Base-by-base conservation (phyloP, 2,329 filamentous ascomycete species). In the Zymoseptoria passerinii region DNA sequence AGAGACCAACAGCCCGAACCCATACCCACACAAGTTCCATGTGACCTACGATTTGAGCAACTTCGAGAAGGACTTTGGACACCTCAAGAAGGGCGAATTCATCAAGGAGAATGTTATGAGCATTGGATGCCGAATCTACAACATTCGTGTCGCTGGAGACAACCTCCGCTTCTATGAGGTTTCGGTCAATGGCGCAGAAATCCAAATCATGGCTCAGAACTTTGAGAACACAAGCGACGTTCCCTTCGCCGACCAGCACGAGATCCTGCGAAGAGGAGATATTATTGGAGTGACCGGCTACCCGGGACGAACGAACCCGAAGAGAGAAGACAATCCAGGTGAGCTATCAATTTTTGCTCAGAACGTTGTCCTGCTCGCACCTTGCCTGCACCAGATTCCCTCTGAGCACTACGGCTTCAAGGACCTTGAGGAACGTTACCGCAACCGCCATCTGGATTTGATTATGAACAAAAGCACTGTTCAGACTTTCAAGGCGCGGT, bases 91-190 rank as follows among this genome's bases (percentile, higher is more conserved):
- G 64, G 94, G 94, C 69, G 91, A 99, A 75, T 81, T 84, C 63
- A 82, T 85, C 74, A 85, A 88, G 75, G 86, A 91, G 61, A 85
- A 86, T 73, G 80, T 85, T 69, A 81, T 97, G 64, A 82, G 84
- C 61, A 79, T 97, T 50, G 92, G 88, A 61, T 90, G 88, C 50
- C 84, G 94, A 71, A 90, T 99, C 74, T 95, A 94, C 78, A 89
- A 88, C 74, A 91, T 90, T 80, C 87, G 92, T 65, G 78, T 86
- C 0, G 84, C 89, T 6, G 91, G 92, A 58, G 81, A 83, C 74
- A 96, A 95, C 81, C 83, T 96, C 59, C 84, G 89, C 70, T 96
- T 96, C 80, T 96, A 96, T 78, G 91, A 95, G 75, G 82, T 92
- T 70, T 84, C 87, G 63, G 83, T 83, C 13, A 85, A 90, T 72